Conservation (phyloP, 2,329 filamentous ascomycete genomes). For the Botryotinia convoluta region DNA sequence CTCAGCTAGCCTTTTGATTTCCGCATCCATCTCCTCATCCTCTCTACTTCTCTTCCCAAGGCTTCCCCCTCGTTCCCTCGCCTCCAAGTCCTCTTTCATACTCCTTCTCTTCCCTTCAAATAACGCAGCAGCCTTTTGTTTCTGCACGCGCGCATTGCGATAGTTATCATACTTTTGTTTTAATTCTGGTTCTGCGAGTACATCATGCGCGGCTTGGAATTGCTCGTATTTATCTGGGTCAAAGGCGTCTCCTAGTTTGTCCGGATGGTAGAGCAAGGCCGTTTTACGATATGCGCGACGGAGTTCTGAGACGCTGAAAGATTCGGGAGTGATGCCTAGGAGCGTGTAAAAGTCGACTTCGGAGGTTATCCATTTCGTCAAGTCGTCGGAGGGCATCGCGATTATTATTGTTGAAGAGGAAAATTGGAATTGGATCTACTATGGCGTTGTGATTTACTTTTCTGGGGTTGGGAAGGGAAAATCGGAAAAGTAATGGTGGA, state of each 20-base stretch:
- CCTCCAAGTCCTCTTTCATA: slow-evolving; percentile 85
- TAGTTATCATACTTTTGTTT: slow-evolving; percentile 77
- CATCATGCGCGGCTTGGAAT: slow-evolving; percentile 81
- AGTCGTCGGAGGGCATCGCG: slow-evolving; percentile 37
- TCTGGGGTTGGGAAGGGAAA: not conserved
- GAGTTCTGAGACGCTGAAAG: slow-evolving; percentile 33
- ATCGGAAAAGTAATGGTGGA: not conserved
- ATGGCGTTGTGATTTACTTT: not conserved
- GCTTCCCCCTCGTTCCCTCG: slow-evolving; percentile 59
- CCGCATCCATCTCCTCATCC: slow-evolving; percentile 48
- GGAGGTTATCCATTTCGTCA: slow-evolving; percentile 37
- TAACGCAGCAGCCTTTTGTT: slow-evolving; percentile 66
- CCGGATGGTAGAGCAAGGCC: slow-evolving; percentile 88
- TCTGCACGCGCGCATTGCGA: slow-evolving; percentile 67
- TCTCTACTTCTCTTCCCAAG: slow-evolving; percentile 58
- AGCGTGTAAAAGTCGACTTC: slow-evolving; percentile 39
- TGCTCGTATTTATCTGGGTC: slow-evolving; percentile 82
- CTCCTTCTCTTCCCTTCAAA: slow-evolving; percentile 70
- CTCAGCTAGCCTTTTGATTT: slow-evolving; percentile 52
- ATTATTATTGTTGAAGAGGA: not conserved
- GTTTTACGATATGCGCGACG: slow-evolving; percentile 71
- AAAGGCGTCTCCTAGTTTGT: slow-evolving; percentile 75
- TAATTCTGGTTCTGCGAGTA: slow-evolving; percentile 68
- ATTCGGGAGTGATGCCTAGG: slow-evolving; percentile 34
- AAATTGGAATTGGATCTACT: not conserved